Conservation (phyloP, 495 filamentous ascomycete genomes). For the Peziza echinospora region DNA sequence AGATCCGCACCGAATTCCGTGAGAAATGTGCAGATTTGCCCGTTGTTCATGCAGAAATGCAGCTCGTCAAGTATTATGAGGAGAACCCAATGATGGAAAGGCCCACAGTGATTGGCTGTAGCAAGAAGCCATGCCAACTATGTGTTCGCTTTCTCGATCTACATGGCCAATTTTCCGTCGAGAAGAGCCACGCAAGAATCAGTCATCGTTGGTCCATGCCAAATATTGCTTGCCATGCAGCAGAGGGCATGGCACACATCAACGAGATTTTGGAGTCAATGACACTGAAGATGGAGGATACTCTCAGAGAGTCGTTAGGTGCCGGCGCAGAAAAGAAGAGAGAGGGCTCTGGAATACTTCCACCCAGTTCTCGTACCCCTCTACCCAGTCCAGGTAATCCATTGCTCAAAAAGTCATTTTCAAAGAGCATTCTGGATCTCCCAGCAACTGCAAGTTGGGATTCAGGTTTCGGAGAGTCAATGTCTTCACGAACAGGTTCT, state of each 20-base stretch:
- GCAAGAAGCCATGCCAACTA: constrained; percentile 18
- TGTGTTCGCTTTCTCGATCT: constrained; percentile 16
- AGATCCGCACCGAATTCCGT: constrained; percentile 8
- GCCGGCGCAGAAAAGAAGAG: too few relatives aligned
- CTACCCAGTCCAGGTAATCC: too few relatives aligned
- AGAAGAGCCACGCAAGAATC: constrained; percentile 12
- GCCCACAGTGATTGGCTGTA: constrained; percentile 16
- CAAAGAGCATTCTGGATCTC: too few relatives aligned
- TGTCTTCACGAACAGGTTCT: too few relatives aligned
- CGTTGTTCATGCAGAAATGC: constrained; percentile 17
- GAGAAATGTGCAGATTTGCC: constrained; percentile 12
- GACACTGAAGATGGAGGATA: constrained; percentile 13
- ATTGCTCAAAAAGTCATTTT: too few relatives aligned
- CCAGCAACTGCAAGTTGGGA: too few relatives aligned
- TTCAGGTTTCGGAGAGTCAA: too few relatives aligned
- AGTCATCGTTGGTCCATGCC: constrained; percentile 17
- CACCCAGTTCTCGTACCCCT: too few relatives aligned
- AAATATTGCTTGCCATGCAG: constrained; percentile 11
- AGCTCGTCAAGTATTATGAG: constrained; percentile 18
- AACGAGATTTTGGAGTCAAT: constrained; percentile 15
- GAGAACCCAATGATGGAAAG: constrained; percentile 11
- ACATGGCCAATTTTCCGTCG: constrained; percentile 14
- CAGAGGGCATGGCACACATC: constrained; percentile 9
- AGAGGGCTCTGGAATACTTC: too few relatives aligned
- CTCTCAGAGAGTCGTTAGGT: background rate